Conservation (phyloP, 352 stramenopile genomes). For the Stramenopiles sp. region DNA sequence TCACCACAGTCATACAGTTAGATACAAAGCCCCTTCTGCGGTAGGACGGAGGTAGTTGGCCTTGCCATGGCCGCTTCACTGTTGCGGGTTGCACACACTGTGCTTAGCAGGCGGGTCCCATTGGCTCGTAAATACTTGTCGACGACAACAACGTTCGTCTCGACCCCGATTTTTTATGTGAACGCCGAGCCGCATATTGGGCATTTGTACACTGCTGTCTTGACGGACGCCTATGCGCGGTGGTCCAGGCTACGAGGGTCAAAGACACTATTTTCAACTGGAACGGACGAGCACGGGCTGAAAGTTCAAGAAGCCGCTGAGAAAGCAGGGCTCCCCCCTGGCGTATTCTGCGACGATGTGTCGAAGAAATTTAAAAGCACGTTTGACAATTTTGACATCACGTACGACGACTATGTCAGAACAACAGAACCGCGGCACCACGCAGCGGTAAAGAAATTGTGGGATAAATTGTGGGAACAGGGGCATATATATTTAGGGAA, state of each 20-base stretch:
- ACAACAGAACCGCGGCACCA: slow-evolving; percentile 84
- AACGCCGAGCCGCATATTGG: slow-evolving; percentile 97
- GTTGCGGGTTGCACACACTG: too few relatives aligned
- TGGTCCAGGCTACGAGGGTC: slow-evolving; percentile 41
- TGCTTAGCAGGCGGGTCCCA: too few relatives aligned
- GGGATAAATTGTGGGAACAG: slow-evolving; percentile 60
- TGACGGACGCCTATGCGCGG: slow-evolving; percentile 56
- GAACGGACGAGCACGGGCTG: slow-evolving; percentile 94
- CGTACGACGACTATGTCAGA: slow-evolving; percentile 84
- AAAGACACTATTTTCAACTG: slow-evolving; percentile 74
- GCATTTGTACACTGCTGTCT: slow-evolving; percentile 85
- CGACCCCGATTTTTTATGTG: slow-evolving; percentile 99
- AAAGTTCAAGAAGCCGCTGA: slow-evolving; percentile 78
- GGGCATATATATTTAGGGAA: slow-evolving; percentile 88
- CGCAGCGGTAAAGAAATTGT: slow-evolving; percentile 64
- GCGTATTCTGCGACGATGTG: slow-evolving; percentile 77
- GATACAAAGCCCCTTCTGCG: too few relatives aligned
- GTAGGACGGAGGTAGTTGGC: too few relatives aligned
- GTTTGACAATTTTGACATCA: slow-evolving; percentile 63
- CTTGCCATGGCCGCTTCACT: too few relatives aligned
- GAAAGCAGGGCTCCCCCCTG: slow-evolving; percentile 44
- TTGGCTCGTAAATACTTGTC: too few relatives aligned
- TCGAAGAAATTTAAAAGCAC: slow-evolving; percentile 65
- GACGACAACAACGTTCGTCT: slow-evolving; percentile 58
- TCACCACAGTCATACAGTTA: too few relatives aligned